Base-by-base conservation (phyloP, 2,329 filamentous ascomycete species). In the Arthroderma sp. region DNA sequence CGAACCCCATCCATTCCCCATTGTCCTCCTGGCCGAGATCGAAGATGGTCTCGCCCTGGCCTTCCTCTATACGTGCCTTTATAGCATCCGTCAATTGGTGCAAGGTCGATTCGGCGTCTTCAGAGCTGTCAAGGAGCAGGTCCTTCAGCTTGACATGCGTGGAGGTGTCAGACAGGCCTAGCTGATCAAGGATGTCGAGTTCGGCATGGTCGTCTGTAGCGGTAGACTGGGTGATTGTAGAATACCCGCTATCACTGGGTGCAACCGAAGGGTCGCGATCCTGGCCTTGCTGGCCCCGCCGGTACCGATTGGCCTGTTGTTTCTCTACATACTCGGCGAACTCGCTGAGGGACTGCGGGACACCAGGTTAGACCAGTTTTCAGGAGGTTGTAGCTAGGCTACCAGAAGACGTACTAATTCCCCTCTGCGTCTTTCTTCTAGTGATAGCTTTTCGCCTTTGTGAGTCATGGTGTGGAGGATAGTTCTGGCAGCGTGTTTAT, bases 271-370 rank as follows among this genome's bases (percentile, higher is more conserved):
- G 51, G 32, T 44, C 50, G 29, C 61, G 52, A 45, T 11, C 28
- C 15, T 42, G 46, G 6, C 9, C 40, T 29, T 11, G 36, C 61
- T 57, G 10, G 68, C 62, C 36, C 63, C 61, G 36, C 65, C 66
- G 39, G 51, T 60, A 56, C 36, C 65, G 64, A 28, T 58, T 61
- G 27, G 80, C 80, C 64, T 96, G 91, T 62, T 96, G 88, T 62
- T 87, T 83, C 64, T 96, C 87, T 53, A 95, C 91, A 58, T 95
- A 96, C 58, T 98, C 91, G 63, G 88, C 87, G 62, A 98, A 98
- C 56, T 96, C 91, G 69, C 84, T 91, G 45, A 98, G 74, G 8
- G 89, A 88, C 77, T 80, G 45, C 15, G 15, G 15, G 15, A 22
- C 15, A 22, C 15, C 15, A 22, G 15, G 15, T 22, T 8, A 31